Base-by-base conservation (phyloP, 371 early-diverging fungal species). In the Saksenaea oblongispora region DNA sequence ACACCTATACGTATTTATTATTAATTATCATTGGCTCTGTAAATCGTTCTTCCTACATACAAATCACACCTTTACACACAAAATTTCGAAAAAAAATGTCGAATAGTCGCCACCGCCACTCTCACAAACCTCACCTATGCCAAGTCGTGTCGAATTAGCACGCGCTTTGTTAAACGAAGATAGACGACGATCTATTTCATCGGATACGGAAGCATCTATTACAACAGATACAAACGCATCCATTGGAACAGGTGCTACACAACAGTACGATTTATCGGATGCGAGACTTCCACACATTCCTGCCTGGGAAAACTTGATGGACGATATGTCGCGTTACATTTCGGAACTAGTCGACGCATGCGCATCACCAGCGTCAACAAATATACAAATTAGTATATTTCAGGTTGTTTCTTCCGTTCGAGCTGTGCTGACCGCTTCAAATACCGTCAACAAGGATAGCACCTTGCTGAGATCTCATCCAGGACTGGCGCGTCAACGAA, bases 371-470 rank as follows among this genome's bases (percentile, higher is more conserved):
- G 10, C 57, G 28, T 37, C 54, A 36, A 26, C 60, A 26, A 65
- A 69, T 56, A 65, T 74, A 7, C 72, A 73, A 28, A 22, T 70
- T 5, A 41, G 53, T 34, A 59, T 73, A 7, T 77, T 66, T 39
- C 73, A 70, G 34, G 74, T 82, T 3, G 77, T 82, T 14, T 70
- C 77, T 1, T 71, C 75, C 4, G 67, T 82, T 26, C 71, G 71
- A 56, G 67, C 75, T 5, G 67, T 82, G 9, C 63, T 82, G 28
- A 68, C 76, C 9, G 75, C 77, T 28, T 68, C 75, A 1, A 74
- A 78, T 28, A 73, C 78, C 14, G 73, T 77, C 17, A 70, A 65
- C 37, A 82, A 79, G 55, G 82, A 82, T 47, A 73, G 74, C 5
- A 70, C 72, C 10, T 44, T 82, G 1, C 61, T 82, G 17, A 73